phyloP scores from a whole-genome alignment of 1,284 basidiomycete genomes.

The Sphaerobolus stellatus region DNA sequence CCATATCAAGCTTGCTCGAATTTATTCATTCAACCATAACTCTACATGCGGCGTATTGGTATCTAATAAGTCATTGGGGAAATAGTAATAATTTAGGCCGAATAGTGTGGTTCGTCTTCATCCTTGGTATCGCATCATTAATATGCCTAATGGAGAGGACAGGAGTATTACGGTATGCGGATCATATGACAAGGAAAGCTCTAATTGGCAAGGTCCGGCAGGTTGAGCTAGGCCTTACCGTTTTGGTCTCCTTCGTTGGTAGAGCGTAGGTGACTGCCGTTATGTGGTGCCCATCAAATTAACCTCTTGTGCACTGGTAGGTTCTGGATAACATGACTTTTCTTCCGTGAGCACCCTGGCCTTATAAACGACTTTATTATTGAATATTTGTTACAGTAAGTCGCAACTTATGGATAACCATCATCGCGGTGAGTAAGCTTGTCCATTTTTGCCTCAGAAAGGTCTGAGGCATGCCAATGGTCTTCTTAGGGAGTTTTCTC shows the following conservation, averaged over 20 bases:
- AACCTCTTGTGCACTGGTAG: too few relatives aligned
- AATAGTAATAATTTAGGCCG: background rate
- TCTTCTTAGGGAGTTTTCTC: conserved; percentile 1
- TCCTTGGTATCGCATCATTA: too few relatives aligned
- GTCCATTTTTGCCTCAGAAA: background rate
- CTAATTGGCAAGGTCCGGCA: background rate
- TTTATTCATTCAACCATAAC: background rate
- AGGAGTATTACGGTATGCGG: too few relatives aligned
- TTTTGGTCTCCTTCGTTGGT: background rate
- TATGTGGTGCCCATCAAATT: background rate
- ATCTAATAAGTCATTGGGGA: background rate
- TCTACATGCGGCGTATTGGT: conserved; percentile 5
- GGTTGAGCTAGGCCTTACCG: background rate
- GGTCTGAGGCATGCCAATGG: background rate
- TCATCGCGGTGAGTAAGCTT: background rate
- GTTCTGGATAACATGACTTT: conserved; percentile 2
- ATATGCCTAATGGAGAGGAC: too few relatives aligned
- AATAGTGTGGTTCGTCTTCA: background rate
- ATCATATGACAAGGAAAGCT: too few relatives aligned
- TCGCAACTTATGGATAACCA: background rate
- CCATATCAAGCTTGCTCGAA: background rate
- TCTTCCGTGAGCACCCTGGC: background rate
- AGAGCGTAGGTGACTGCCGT: conserved; percentile 1
- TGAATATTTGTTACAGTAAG: background rate
- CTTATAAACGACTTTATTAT: too few relatives aligned